These are phyloP conservation scores for Aschersonia sp. DNA, from an alignment of 2,329 filamentous ascomycete genomes.

Conservation along the genomic window DNA sequence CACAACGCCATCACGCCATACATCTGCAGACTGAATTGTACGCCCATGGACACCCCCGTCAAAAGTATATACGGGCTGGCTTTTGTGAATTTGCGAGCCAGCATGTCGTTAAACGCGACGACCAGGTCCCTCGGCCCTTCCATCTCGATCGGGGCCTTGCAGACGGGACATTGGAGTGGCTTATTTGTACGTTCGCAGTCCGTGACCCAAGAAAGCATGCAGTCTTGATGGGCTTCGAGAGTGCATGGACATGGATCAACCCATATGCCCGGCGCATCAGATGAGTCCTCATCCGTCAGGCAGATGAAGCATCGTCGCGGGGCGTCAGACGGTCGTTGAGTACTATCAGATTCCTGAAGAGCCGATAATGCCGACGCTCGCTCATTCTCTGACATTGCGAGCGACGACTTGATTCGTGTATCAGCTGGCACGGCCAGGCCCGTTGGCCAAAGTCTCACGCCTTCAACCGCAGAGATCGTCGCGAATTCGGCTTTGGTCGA, in stretches of 20 bases:
- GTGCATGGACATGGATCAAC: conserved; percentile 82
- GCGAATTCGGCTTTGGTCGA: too few relatives aligned
- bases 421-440: not conserved
- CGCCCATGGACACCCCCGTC: conserved; percentile 36
- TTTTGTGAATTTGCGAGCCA: conserved; percentile 40
- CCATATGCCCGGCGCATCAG: conserved; percentile 44
- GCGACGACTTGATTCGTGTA: not conserved
- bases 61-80: conserved; percentile 49
- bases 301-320: conserved; percentile 47
- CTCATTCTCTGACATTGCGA: conserved; percentile 1
- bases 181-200: conserved; percentile 58
- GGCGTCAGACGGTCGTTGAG: conserved; percentile 10
- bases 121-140: conserved; percentile 60
- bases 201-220: conserved; percentile 84
- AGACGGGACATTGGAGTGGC: conserved; percentile 73
- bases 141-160: conserved; percentile 67
- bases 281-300: conserved; percentile 39
- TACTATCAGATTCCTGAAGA: conserved; percentile 5
- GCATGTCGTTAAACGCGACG: conserved; percentile 47
- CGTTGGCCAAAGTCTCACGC: not conserved
- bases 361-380: conserved; percentile 4
- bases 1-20: conserved; percentile 37
- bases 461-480: too few relatives aligned
- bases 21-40: conserved; percentile 34
- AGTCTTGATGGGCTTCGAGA: conserved; percentile 78